Evolutionary conservation across 2,329 filamentous ascomycete genomes (phyloP), one percentile per base, ranked within the genome.

Genomic region (Curvularia eragrostidis): DNA sequence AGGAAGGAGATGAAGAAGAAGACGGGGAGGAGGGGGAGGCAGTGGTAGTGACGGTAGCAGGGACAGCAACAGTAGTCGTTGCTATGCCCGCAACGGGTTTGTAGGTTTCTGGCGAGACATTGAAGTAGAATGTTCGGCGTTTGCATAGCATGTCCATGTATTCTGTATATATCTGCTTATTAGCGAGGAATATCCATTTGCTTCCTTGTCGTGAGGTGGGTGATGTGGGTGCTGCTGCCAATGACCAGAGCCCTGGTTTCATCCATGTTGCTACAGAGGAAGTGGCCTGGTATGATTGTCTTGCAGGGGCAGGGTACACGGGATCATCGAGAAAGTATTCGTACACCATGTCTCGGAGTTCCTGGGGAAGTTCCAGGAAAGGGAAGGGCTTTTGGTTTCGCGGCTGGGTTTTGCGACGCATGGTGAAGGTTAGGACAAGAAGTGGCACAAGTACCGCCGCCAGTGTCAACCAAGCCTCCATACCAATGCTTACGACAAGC

Each of bases 141-240:
- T 71, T 76, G 62, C 69, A 72, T 34, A 75, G 49, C 36, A 75
- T 54, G 32, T 74, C 69, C 62, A 70, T 75, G 63, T 70, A 78
- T 51, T 78, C 75, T 3, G 42, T 36, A 47, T 76, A 60, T 15
- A 77, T 57, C 52, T 76, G 75, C 46, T 70, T 72, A 61, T 67
- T 75, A 26, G 65, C 67, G 5, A 76, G 63, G 50, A 76, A 62
- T 7, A 75, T 63, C 59, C 63, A 69, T 57, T 66, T 73, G 36
- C 61, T 68, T 10, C 32, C 30, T 9, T 19, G 39, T n/a, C 36
- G 49, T 51, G 55, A 50, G 26, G 28, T 18, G 24, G 15, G 23
- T 15, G 49, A 12, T 3, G 52, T 21, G 2, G 51, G 13, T 4
- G 55, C 48, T 24, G 52, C 28, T 7, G 58, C 53, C 10, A 47